Base-by-base conservation (phyloP, 2,329 filamentous ascomycete genomes). In the Grosmannia serpens region DNA sequence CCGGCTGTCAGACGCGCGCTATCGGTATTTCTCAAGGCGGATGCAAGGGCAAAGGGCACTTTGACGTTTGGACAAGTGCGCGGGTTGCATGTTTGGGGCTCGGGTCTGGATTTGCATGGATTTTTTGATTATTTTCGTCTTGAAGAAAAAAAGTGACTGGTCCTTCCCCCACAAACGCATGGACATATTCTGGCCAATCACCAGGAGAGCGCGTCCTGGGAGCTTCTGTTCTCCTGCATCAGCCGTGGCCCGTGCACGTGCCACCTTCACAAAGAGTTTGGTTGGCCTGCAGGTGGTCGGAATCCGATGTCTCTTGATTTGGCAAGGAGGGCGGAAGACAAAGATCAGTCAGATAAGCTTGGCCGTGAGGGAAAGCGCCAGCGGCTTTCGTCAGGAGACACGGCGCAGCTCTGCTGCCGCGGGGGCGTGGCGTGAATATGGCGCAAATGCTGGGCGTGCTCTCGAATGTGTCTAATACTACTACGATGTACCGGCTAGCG, bases 211-310 rank as follows among this genome's bases (percentile, higher is more conserved):
- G 20, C 38, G 33, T 27, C 24, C 20, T 17, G 27, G 20, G 56
- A 58, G 53, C 56, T 58, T 52, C n/a, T 55, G 59, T 57, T 58
- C 59, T 58, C 56, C 53, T 60, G 56, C 59, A 60, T 49, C 26
- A 33, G 17, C 35, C 6, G 41, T 58, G 59, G 59, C 38, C 59
- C 51, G 59, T 60, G 59, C 59, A 55, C 51, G 26, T 41, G n/a
- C 33, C 46, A 22, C 11, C 27, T 52, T 52, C 49, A 38, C 4
- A 10, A 22, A n/a, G 6, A 38, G n/a, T 53, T 38, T 38, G 51
- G 31, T 53, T 26, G 27, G 17, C 26, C 29, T 33, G 50, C 50
- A 38, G 51, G 31, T 53, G 51, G 6, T 24, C 51, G 20, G 49
- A 53, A 38, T 53, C 51, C 22, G 51, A 53, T 22, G 51, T 7